Evolutionary conservation across 108 stramenopile genomes (phyloP).

Genomic region (Cyclotella cryptica): DNA sequence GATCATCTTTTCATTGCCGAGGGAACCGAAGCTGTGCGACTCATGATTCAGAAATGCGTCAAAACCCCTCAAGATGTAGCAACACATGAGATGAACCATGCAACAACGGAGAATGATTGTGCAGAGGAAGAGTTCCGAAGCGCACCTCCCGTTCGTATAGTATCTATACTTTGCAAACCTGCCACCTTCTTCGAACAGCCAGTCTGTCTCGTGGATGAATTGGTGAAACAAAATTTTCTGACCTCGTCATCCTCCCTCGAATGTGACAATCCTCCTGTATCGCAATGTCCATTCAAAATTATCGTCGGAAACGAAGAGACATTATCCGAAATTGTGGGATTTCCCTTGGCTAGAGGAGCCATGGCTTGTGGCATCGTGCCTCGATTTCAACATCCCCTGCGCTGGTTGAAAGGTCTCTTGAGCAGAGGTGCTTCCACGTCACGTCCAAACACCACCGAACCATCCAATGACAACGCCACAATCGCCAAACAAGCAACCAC

Average conservation of each 20-base stretch:
- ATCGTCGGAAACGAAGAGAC: conserved; percentile 62
- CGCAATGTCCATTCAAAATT: conserved; percentile 57
- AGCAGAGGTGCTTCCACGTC: not conserved
- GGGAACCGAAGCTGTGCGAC: conserved; percentile 75
- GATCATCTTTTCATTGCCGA: conserved; percentile 71
- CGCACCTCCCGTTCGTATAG: conserved; percentile 44
- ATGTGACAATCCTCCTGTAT: too few relatives aligned
- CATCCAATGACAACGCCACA: conserved; percentile 6
- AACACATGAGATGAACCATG: conserved; percentile 5
- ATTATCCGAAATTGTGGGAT: conserved; percentile 67
- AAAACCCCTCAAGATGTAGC: not conserved
- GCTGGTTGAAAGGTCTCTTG: conserved; percentile 63
- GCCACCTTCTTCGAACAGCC: conserved; percentile 58
- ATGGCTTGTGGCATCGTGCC: conserved; percentile 78
- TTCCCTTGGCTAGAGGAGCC: conserved; percentile 70
- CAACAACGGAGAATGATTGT: not conserved
- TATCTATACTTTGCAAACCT: conserved; percentile 74
- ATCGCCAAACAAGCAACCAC: not conserved
- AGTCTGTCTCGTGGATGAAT: conserved; percentile 41
- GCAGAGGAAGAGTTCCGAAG: not conserved
- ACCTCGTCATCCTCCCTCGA: conserved; percentile 2
- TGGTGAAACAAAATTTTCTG: conserved; percentile 29
- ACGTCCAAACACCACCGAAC: not conserved
- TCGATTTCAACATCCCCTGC: conserved; percentile 35
- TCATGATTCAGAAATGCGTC: conserved; percentile 68